Percentiles rank a stretch among this genome's conserved stretches.
Conservation (phyloP, 2,329 filamentous ascomycete genomes). For the Fusarium miscanthi region DNA sequence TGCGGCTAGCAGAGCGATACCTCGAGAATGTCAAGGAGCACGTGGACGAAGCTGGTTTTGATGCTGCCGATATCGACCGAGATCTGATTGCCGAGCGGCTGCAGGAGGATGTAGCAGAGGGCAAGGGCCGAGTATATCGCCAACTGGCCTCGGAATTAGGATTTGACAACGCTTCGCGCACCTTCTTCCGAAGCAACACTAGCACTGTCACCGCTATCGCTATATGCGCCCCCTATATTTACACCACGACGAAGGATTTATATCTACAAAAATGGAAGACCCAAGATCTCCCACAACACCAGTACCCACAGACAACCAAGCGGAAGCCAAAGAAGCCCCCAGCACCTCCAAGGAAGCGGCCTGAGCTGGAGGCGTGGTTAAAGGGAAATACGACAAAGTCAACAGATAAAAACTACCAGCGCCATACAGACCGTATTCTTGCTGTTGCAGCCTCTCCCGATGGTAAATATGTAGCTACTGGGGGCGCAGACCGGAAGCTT, state of each 20-base stretch:
- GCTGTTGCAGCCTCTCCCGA: constrained; percentile 88
- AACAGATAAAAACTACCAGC: constrained; percentile 74
- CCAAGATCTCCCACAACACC: constrained; percentile 71
- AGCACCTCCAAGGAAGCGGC: constrained; percentile 69
- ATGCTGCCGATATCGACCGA: constrained; percentile 91
- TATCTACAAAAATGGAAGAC: constrained; percentile 91
- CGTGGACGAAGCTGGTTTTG: constrained; percentile 84
- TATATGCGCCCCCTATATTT: constrained; percentile 81
- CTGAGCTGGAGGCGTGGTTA: constrained; percentile 70
- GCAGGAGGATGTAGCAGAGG: constrained; percentile 91
- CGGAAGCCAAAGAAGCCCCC: constrained; percentile 68
- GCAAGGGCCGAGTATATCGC: constrained; percentile 89
- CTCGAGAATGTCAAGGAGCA: constrained; percentile 89
- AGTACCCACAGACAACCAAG: constrained; percentile 68
- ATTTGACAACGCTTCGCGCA: constrained; percentile 73
- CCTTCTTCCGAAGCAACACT: constrained; percentile 82
- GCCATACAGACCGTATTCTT: constrained; percentile 84
- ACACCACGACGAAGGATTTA: constrained; percentile 89
- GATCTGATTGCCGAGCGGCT: constrained; percentile 92
- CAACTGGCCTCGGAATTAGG: constrained; percentile 79
- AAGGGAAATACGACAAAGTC: constrained; percentile 71
- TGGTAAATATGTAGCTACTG: constrained; percentile 90
- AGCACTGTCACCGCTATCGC: constrained; percentile 83
- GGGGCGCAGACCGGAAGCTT: constrained; percentile 83
- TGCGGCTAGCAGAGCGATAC: constrained; percentile 91